Percentiles rank a stretch among this genome's conserved stretches.
Conservation (phyloP, 257 asterid genomes). For the Fraxinus quadrangulata region DNA sequence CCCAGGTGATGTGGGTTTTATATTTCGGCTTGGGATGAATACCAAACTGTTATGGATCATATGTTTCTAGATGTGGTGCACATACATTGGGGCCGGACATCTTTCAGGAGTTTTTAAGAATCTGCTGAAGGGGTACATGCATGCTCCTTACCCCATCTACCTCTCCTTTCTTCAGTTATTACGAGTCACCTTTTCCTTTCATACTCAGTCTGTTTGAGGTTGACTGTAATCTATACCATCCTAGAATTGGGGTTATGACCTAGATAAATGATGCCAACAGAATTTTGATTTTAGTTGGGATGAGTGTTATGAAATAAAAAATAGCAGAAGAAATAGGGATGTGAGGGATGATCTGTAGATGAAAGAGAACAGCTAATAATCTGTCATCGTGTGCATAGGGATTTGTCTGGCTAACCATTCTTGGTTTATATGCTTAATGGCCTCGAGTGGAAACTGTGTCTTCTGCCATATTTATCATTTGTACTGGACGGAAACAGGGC, state of each 20-base stretch:
- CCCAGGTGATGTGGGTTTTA: constrained; percentile 90
- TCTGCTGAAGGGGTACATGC: constrained; percentile 59
- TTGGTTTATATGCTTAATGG: not conserved
- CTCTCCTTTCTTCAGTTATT: constrained; percentile 37
- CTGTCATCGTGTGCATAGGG: not conserved
- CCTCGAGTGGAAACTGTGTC: not conserved
- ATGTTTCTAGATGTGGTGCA: constrained; percentile 47
- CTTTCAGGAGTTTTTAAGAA: constrained; percentile 62
- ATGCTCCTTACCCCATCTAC: constrained; percentile 60
- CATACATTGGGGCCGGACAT: constrained; percentile 58
- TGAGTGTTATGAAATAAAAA: not conserved
- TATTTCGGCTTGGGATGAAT: constrained; percentile 59
- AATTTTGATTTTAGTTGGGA: constrained; percentile 19
- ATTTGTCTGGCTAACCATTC: not conserved
- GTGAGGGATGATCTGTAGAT: not conserved
- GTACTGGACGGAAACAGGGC: not conserved
- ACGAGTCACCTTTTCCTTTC: constrained; percentile 30
- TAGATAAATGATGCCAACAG: constrained; percentile 14
- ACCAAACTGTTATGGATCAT: constrained; percentile 53
- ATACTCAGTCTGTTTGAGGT: not conserved
- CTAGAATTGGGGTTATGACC: not conserved
- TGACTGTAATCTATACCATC: constrained; percentile 5
- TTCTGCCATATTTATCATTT: constrained; percentile 10
- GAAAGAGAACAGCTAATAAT: constrained; percentile 4
- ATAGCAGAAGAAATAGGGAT: constrained; percentile 16